Base-by-base conservation (phyloP, 2,329 filamentous ascomycete genomes). In the Penicillium decumbens region DNA sequence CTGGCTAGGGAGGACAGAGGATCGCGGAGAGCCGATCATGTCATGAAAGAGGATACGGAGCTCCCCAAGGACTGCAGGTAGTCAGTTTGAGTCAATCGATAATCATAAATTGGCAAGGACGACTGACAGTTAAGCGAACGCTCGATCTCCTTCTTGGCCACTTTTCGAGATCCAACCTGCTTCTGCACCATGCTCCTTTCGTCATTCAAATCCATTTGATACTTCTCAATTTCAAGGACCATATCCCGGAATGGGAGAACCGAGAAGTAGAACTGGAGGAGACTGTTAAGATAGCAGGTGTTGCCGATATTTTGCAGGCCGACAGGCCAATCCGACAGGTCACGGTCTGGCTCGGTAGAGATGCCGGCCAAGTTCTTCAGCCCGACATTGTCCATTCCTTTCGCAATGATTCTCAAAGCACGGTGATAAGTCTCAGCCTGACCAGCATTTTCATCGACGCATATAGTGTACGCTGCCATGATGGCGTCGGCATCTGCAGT, bases 221-320 rank as follows among this genome's bases (percentile, higher is more conserved):
- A 81, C 4, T 82, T 70, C 24, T 92, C 83, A 57, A 88, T 89
- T 43, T 89, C 77, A 50, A 95, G 76, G 3, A 96, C 84, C 56
- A 96, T 80, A 4, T 93, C 80, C 43, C 92, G 82, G 27, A 97
- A 77, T 2, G 88, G 84, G 53, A 84, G 85, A 47, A 97, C 82
- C 0, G 91, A 95, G 67, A 95, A 96, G 58, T 96, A 87, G 65
- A 95, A 97, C 48, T 98, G 93, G 8, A 98, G 77, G 42, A 98
- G 80, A 71, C 92, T 97, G 75, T 98, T 98, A 47, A 98, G 78
- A 63, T 98, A 98, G 68, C 93, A 98, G 0, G 95, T 98, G 64
- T 98, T 98, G 51, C 93, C 91, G 49, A 97, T 95, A 60, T 97
- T 98, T 55, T 84, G 81, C 5, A 97, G 78, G 0, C 93, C 93